Evolutionary conservation across 179 eudicot genomes (phyloP).

Genomic region (Camellia oleifera): DNA sequence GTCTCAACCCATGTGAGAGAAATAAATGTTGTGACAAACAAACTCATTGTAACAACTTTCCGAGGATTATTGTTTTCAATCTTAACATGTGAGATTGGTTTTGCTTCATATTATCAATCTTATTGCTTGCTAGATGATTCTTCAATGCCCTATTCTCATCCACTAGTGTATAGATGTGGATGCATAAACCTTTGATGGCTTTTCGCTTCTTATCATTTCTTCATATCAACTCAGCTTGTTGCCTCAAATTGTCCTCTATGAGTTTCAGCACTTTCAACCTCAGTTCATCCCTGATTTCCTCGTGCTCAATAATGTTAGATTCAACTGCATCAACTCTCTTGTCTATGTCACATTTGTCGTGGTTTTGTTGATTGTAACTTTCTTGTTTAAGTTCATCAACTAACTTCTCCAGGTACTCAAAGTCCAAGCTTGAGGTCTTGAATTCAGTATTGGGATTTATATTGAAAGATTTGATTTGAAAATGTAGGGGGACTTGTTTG

Average conservation of each 20-base stretch:
- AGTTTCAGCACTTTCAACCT: constrained; percentile 1
- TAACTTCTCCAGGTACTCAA: background rate
- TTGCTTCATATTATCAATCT: background rate
- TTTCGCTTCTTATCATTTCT: constrained; percentile 28
- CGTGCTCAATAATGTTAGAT: background rate
- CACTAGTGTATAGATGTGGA: background rate
- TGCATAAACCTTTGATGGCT: background rate
- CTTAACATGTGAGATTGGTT: background rate
- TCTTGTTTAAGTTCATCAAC: background rate
- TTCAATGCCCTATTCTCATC: constrained; percentile 23
- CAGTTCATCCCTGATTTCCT: background rate
- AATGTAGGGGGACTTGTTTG: constrained; percentile 1
- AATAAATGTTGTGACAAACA: background rate
- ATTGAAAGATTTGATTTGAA: background rate
- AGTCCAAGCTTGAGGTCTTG: background rate
- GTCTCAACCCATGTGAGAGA: background rate
- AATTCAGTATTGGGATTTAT: background rate
- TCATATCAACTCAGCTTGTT: constrained; percentile 28
- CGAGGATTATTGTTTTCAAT: background rate
- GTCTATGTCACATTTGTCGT: background rate
- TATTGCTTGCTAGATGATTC: background rate
- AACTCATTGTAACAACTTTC: background rate
- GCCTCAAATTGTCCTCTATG: constrained; percentile 16
- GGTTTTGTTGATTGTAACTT: background rate
- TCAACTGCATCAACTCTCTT: background rate